Percentiles rank a stretch among this genome's conserved stretches.
These are phyloP conservation scores for Abelmoschus esculentus DNA, from an alignment of 345 rosid species.

Conservation along the genomic window DNA sequence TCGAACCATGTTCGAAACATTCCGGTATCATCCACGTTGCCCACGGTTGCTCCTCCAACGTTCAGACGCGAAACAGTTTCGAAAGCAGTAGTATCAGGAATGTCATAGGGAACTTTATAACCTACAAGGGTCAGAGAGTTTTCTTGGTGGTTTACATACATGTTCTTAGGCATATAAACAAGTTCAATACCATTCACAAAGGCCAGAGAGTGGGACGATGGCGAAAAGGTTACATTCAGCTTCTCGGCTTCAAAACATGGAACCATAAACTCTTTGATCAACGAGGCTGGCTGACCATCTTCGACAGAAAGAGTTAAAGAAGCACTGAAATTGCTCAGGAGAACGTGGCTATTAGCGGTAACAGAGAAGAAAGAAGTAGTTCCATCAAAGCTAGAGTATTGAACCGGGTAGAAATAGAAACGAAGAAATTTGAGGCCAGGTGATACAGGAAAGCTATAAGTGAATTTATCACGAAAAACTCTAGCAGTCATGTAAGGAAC, in stretches of 20 bases:
- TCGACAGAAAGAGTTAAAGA: neutral
- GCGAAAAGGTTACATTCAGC: neutral
- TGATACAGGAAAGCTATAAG: conserved; percentile 19
- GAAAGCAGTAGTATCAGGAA: conserved; percentile 4
- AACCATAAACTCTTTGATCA: conserved; percentile 12
- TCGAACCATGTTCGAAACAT: conserved; percentile 29
- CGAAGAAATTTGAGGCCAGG: conserved; percentile 21
- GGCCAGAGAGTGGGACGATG: conserved; percentile 8
- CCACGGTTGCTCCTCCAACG: conserved; percentile 21
- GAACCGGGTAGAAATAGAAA: conserved; percentile 15
- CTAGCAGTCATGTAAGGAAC: conserved; percentile 20
- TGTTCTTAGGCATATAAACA: conserved; percentile 24
- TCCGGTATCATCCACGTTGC: conserved; percentile 20
- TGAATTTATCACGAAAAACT: conserved; percentile 12
- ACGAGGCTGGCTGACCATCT: neutral
- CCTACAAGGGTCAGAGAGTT: conserved; percentile 14
- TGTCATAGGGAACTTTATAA: rapidly evolving
- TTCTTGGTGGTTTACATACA: conserved; percentile 7
- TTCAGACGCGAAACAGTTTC: conserved; percentile 34
- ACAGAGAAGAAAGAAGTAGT: conserved; percentile 21
- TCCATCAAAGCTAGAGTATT: conserved; percentile 2
- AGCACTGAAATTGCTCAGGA: conserved; percentile 26
- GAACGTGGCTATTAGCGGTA: conserved; percentile 9
- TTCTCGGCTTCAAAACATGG: neutral
- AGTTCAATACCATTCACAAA: conserved; percentile 35